phyloP scores from a whole-genome alignment of 23 red algal genomes.

The Gracilaria caudata region DNA sequence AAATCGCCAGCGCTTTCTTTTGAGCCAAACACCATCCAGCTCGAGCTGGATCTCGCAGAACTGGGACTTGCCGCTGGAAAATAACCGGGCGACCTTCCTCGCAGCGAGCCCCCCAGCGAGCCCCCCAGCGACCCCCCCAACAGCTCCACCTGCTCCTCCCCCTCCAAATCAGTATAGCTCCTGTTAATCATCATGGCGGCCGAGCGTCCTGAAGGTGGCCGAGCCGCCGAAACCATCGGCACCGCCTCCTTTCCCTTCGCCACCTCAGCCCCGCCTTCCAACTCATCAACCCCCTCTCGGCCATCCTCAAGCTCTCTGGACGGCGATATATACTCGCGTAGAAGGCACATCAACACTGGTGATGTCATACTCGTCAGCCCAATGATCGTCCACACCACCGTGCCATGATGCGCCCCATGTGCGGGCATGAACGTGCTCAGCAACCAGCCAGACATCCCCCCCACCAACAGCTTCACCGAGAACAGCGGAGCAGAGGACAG shows the following conservation, averaged over 20 bases:
- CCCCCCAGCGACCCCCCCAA: not conserved
- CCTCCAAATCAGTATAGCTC: not conserved
- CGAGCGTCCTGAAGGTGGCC: conserved; percentile 5
- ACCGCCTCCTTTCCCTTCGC: not conserved
- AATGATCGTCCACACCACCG: conserved; percentile 71
- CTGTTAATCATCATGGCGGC: conserved; percentile 9
- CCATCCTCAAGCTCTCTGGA: not conserved
- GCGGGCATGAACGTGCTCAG: conserved; percentile 81
- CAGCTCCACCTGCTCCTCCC: conserved; percentile 1
- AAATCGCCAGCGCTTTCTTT: not conserved
- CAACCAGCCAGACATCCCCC: conserved; percentile 91
- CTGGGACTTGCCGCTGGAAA: not conserved
- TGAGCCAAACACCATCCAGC: not conserved
- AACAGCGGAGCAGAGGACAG: conserved; percentile 92
- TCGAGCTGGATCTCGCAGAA: not conserved
- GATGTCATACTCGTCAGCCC: conserved; percentile 72
- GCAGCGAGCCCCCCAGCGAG: not conserved
- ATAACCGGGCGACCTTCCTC: too few relatives aligned
- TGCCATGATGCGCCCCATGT: conserved; percentile 36
- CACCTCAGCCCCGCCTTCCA: not conserved
- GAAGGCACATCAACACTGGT: conserved; percentile 72
- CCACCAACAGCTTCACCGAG: conserved; percentile 83
- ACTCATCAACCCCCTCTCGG: not conserved
- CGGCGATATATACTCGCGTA: conserved; percentile 66
- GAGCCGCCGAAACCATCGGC: conserved; percentile 10